Evolutionary conservation across 345 rosid species (phyloP).

Genomic region (Punica granatum): DNA sequence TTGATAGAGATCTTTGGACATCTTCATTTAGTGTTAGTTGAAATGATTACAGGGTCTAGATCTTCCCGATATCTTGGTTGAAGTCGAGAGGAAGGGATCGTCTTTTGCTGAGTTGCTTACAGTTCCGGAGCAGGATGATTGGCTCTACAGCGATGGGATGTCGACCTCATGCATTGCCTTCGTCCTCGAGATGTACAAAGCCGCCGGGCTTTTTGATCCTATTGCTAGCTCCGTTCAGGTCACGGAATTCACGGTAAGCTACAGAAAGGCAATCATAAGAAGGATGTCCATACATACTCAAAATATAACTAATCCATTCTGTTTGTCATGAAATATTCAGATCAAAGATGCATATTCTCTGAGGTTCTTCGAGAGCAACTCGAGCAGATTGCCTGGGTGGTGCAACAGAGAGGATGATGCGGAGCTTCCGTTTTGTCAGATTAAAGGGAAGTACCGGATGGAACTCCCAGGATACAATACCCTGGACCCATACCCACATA

Average conservation of each 20-base stretch:
- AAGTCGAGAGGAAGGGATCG: slow-evolving; percentile 75
- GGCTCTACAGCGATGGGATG: slow-evolving; percentile 89
- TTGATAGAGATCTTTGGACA: neutral
- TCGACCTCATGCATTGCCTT: slow-evolving; percentile 92
- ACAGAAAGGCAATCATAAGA: neutral
- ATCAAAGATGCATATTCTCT: slow-evolving; percentile 71
- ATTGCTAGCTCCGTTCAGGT: slow-evolving; percentile 63
- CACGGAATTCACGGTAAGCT: slow-evolving; percentile 87
- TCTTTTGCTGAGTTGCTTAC: slow-evolving; percentile 79
- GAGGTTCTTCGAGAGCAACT: slow-evolving; percentile 63
- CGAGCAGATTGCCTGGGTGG: slow-evolving; percentile 85
- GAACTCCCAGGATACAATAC: slow-evolving; percentile 88
- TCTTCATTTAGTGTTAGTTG: neutral
- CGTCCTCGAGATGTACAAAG: slow-evolving; percentile 92
- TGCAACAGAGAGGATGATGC: slow-evolving; percentile 78
- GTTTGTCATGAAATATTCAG: slow-evolving; percentile 8
- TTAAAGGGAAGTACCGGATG: slow-evolving; percentile 83
- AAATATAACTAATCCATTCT: neutral
- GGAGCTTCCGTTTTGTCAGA: slow-evolving; percentile 86
- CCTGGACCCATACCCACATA: slow-evolving; percentile 78
- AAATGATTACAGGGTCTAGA: slow-evolving; percentile 54
- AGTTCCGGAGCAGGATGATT: slow-evolving; percentile 95
- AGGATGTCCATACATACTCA: neutral
- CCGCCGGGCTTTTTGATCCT: slow-evolving; percentile 80
- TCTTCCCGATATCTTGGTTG: slow-evolving; percentile 77